Evolutionary conservation across 2,329 filamentous ascomycete genomes (phyloP), one percentile per base, ranked within the genome.

Genomic region (Botrytis pseudocinerea): DNA sequence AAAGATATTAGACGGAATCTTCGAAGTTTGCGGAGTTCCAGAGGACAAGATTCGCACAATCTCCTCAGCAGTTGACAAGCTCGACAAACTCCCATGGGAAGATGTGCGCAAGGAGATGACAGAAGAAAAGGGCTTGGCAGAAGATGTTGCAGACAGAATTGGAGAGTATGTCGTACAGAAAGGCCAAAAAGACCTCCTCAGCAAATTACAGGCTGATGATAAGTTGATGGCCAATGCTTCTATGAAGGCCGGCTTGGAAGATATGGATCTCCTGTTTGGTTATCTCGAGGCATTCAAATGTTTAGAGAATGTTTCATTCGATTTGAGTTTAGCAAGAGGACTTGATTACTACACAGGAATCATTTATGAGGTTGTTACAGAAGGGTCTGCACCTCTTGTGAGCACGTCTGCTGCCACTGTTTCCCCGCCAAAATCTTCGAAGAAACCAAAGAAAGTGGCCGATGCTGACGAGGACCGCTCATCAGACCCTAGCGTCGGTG

Each of bases 101-200:
- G 94, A 97, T 76, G 95, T 98, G 70, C 90, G 91, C 82, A 92
- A 92, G 82, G 95, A 98, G 82, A 98, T 98, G 95, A 91, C 93
- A 0, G 93, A 95, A 77, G 93, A 97, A 76, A 98, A 98, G 85
- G 94, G 94, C 0, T 86, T 98, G 2, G 88, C 90, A 60, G 85
- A 86, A 38, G 90, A 89, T 22, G 89, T 95, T 44, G 95, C 95
- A 64, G 94, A 98, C 83, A 92, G 90, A 80, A 97, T 98, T 78
- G 94, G 94, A 78, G 89, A 91, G 80, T 97, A 92, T 82, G 93
- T 95, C n/a, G 87, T 91, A 73, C 87, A 87, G 76, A 96, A 92
- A 83, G 93, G 93, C 71, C 88, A 90, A 69, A 87, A 88, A 74
- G 92, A 96, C 74, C 86, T 97, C 69, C 86, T 98, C 28, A 86